Evolutionary conservation across 176 grass and related monocot species (phyloP).

Genomic region (Aechmea fasciata): DNA sequence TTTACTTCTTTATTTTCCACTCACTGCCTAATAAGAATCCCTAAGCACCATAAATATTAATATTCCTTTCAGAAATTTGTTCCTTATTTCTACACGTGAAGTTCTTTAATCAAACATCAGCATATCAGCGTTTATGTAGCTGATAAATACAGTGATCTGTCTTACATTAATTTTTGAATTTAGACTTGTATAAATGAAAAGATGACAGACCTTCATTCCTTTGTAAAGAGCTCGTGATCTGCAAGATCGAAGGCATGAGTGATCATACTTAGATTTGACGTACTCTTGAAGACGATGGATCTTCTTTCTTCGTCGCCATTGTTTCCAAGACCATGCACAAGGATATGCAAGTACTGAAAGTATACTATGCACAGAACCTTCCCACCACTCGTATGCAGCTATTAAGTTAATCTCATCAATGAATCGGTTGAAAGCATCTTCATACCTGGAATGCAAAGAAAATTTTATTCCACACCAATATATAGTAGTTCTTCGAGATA

Average conservation of each 20-base stretch:
- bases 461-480: not conserved
- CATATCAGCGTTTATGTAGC: too few species aligned
- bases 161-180: not conserved
- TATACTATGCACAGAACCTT: conserved; percentile 95
- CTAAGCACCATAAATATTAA: not conserved
- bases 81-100: not conserved
- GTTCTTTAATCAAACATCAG: too few species aligned
- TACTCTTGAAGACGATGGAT: conserved; percentile 82
- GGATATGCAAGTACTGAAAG: conserved; percentile 91
- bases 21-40: not conserved
- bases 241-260: conserved; percentile 94
- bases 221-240: conserved; percentile 98
- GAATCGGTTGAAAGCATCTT: conserved; percentile 96
- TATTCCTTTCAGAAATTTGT: not conserved
- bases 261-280: conserved; percentile 95
- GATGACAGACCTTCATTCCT: conserved; percentile 77
- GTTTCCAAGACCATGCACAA: conserved; percentile 99
- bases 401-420: conserved; percentile 96
- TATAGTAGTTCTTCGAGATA: too few species aligned
- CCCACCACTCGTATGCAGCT: conserved; percentile 97
- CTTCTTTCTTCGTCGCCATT: conserved; percentile 94
- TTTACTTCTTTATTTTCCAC: not conserved
- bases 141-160: too few species aligned
- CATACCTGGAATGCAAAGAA: conserved; percentile 45
- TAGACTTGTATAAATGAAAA: conserved; percentile 20